Base-by-base conservation (phyloP, 805 yeast genomes). In the Metschnikowia proteae region DNA sequence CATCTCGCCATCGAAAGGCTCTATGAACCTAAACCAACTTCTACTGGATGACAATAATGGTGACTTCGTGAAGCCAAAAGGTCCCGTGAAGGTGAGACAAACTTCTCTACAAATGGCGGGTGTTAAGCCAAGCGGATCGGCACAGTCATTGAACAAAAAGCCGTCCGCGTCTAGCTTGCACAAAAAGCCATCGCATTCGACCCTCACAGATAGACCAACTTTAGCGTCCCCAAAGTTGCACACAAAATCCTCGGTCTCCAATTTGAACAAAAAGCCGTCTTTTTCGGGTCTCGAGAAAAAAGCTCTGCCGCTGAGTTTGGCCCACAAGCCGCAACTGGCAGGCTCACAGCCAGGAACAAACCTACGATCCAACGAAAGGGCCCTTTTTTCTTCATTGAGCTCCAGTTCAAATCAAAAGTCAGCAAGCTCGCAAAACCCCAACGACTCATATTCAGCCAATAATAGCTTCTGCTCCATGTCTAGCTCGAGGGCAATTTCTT, bases 1-100 rank as follows among this genome's bases (percentile, higher is more conserved):
- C 33, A 72, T 73, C 4, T 70, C 75, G 1, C 77, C 77, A 0
- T 71, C 76, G 6, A 71, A 67, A 48, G 67, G 68, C 38, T 67
- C 70, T 5, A 63, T 64, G 65, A 67, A 72, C 49, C 62, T 73
- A 47, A 64, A 69, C 50, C 58, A 57, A 37, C 49, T 71, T 27
- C 53, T 72, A 38, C 60, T 55, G 43, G 62, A 55, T 31, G 58
- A 58, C 43, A 43, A 43, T 29, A n/a, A 8, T 10, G 47, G 26
- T n/a, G 55, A 47, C 23, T 61, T 64, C 43, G 55, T 56, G 31
- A 65, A 62, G 44, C 71, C 69, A 6, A 52, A 51, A 7, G 52
- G 50, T 22, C 63, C 68, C 2, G 53, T 52, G 5, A 65, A 58
- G 39, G 49, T 58, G 10, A 52, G 73, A 42, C 56, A 58, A 30